Base-by-base conservation (phyloP, 2,329 filamentous ascomycete species). In the Alternaria panax region DNA sequence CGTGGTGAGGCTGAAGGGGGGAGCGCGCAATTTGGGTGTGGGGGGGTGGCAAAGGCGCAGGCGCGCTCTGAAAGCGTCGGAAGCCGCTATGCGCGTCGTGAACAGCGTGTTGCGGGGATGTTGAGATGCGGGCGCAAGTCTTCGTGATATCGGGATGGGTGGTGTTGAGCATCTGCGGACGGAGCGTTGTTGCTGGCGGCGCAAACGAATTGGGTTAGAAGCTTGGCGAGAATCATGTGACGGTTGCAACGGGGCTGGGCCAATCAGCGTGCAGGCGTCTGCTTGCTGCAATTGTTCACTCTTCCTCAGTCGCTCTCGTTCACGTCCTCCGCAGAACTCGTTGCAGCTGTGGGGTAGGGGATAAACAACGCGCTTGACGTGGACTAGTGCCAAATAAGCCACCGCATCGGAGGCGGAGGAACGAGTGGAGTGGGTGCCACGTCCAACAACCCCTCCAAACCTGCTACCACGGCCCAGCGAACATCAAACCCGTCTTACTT, bases 31-130 rank as follows among this genome's bases (percentile, higher is more conserved):
- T 72, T 66, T 72, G 60, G 61, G 66, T 63, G 65, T 55, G 69
- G 68, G 55, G 55, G 52, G 56, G 64, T 60, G 56, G 66, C 54
- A 64, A 54, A 51, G 67, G 65, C 67, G 69, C 71, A 63, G 65
- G 64, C 60, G 70, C 72, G 72, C 70, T 72, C 65, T 55, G 54
- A 66, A 60, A 57, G 65, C 47, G 64, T 30, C 51, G 61, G 46
- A 55, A 61, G 54, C 55, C 54, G 57, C 62, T 70, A 48, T 69
- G 78, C 76, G 75, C 76, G 76, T 74, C 61, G 66, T 64, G 63
- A 57, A 68, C 54, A 73, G 64, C 70, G 76, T 75, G 75, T 74
- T 73, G 74, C 68, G 71, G 65, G 64, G 69, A 68, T 69, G 63
- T 61, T 67, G 70, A 69, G 75, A 76, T 76, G 75, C 69, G 70